A percentile compares a stretch with the other conserved stretches of the same genome.
These are phyloP conservation scores for Penicillium bialowiezense DNA, from an alignment of 495 filamentous ascomycete genomes.

Conservation along the genomic window DNA sequence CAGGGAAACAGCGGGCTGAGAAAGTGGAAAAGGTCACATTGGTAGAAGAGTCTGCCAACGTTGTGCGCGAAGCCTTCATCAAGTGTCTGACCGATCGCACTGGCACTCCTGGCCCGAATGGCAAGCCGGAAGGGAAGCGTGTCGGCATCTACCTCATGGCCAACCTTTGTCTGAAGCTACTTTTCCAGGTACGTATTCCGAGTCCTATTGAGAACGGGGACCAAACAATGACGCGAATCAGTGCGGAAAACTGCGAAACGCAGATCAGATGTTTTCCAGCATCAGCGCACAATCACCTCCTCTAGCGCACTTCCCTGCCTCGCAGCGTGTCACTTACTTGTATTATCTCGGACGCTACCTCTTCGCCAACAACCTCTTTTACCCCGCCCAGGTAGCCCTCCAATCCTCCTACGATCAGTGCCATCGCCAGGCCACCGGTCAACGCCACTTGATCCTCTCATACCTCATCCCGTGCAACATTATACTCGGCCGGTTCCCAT, in stretches of 20 bases:
- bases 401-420: constrained; percentile 79
- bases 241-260: constrained; percentile 59
- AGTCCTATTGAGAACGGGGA: neutral
- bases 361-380: constrained; percentile 78
- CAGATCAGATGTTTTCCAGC: constrained; percentile 85
- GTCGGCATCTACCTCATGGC: constrained; percentile 86
- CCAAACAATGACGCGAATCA: constrained; percentile 16
- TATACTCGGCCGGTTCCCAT: constrained; percentile 82
- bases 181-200: constrained; percentile 65
- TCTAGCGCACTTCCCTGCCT: constrained; percentile 74
- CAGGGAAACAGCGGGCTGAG: constrained; percentile 52
- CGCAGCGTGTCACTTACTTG: constrained; percentile 85
- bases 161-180: constrained; percentile 83
- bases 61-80: constrained; percentile 86
- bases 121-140: constrained; percentile 75
- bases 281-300: constrained; percentile 80
- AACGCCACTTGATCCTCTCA: constrained; percentile 76
- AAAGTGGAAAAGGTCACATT: constrained; percentile 65
- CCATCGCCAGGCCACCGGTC: constrained; percentile 60
- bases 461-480: constrained; percentile 83
- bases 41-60: constrained; percentile 79
- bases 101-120: constrained; percentile 48
- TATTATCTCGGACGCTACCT: constrained; percentile 92
- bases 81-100: constrained; percentile 84
- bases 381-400: constrained; percentile 67